Evolutionary conservation across 192 early-diverging fungal species (phyloP).

Genomic region (Kappamyces sp.): DNA sequence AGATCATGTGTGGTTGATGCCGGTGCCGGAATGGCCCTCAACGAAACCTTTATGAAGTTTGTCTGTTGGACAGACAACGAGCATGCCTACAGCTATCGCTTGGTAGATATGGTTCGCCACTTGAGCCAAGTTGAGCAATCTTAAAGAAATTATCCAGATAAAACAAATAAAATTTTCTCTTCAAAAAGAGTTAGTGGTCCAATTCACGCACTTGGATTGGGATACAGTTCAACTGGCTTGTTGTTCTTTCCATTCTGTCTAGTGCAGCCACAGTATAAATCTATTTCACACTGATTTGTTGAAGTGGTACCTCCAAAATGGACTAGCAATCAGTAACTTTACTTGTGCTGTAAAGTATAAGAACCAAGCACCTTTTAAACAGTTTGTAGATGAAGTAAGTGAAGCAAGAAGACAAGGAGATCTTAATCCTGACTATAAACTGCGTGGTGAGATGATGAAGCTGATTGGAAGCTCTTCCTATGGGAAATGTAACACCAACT

Average conservation of each 20-base stretch:
- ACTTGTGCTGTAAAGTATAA: constrained; percentile 5
- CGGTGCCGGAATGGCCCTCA: constrained; percentile 89
- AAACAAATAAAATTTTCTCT: no score
- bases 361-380: constrained; percentile 9
- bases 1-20: constrained; percentile 92
- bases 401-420: constrained; percentile 12
- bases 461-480: constrained; percentile 1
- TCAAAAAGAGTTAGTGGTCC: no score
- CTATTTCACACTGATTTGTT: constrained; percentile 14
- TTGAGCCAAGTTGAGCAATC: no score
- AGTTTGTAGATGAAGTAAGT: constrained; percentile 13
- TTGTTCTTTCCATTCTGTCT: no score
- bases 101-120: constrained; percentile 78
- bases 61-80: constrained; percentile 82
- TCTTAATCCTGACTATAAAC: neutral
- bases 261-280: constrained; percentile 4
- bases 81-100: constrained; percentile 84
- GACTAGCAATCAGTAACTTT: neutral
- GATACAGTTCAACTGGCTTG: no score
- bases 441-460: constrained; percentile 6
- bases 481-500: constrained; percentile 4
- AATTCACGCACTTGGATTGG: no score
- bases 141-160: no score
- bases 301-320: constrained; percentile 4
- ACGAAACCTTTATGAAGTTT: constrained; percentile 92